Evolutionary conservation across 306 rosid species (phyloP).

Genomic region (Ammopiptanthus mongolicus): DNA sequence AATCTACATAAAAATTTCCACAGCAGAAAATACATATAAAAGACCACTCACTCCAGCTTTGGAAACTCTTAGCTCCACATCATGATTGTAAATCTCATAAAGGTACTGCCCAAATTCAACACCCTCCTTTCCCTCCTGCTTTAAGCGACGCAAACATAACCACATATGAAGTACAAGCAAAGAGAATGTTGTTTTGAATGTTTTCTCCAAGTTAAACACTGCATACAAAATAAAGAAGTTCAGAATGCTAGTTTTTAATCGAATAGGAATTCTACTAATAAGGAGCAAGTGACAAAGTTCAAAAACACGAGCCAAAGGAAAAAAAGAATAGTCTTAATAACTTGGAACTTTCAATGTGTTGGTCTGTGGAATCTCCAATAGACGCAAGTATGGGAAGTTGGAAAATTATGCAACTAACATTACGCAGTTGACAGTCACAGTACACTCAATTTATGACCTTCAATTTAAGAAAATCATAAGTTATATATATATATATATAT

Average conservation of each 20-base stretch:
- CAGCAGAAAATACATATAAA: neutral
- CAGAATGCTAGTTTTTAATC: conserved; percentile 2
- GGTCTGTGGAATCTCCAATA: neutral
- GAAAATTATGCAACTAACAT: neutral
- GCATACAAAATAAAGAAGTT: conserved; percentile 31
- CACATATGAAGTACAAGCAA: conserved; percentile 95
- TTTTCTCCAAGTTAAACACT: conserved; percentile 95
- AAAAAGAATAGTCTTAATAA: neutral
- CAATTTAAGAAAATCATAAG: neutral
- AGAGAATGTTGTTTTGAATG: conserved; percentile 87
- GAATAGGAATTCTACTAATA: neutral
- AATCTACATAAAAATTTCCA: neutral
- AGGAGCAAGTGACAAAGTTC: neutral
- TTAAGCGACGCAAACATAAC: conserved; percentile 82
- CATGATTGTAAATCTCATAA: conserved; percentile 91
- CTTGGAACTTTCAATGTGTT: neutral
- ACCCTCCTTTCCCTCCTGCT: conserved; percentile 87
- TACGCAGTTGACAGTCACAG: neutral
- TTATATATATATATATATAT: no score
- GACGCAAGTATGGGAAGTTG: neutral
- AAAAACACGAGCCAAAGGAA: conserved; percentile 28
- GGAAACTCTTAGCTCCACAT: conserved; percentile 88
- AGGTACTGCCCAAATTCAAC: conserved; percentile 87
- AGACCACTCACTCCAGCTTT: conserved; percentile 78
- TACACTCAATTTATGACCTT: neutral